Base-by-base conservation (phyloP, 768 basidiomycete species). In the Boletus eberwhitei region DNA sequence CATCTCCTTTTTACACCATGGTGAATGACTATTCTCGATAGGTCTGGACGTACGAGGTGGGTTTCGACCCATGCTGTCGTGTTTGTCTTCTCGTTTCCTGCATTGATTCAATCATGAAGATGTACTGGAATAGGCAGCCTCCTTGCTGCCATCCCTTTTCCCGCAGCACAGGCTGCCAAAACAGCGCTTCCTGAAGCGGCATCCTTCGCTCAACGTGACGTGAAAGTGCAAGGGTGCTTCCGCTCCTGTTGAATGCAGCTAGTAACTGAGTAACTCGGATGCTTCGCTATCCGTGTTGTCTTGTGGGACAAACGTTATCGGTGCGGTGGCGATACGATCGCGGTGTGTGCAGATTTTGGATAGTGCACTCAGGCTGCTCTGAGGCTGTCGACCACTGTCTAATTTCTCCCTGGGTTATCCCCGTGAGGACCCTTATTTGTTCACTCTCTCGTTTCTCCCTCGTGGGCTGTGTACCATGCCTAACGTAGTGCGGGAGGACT, bases 401-500 rank as follows among this genome's bases (percentile, higher is more conserved):
- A 14, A 24, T 26, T 22, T 29, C 42, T 46, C 34, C 37, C 45
- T 39, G 48, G 32, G n/a, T 26, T 40, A 4, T 51, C 19, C 43
- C 21, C 49, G 36, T 45, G 42, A 29, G 37, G n/a, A 45, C 50
- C 51, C 39, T 39, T 29, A 19, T 40, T 29, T n/a, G 12, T 40
- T 59, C 49, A 21, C 49, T 24, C 40, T 31, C 37, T 59, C 52
- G 46, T 59, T 21, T 36, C 86, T 83, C 86, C 8, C 87, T 91
- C 61, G 63, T 81, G 14, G 87, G 89, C 38, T 90, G 91, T 45
- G 74, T 87, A 11, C 79, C 77, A 24, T 91, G 91, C 70, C 71
- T 90, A 50, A 74, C 77, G 29, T 91, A 84, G 87, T 93, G 94
- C 74, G 93, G 93, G 71, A 80, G 77, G 59, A 84, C 86, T 60